Percentiles rank a stretch among this genome's conserved stretches.
phyloP scores from a whole-genome alignment of 1,139 yeast species.

The Lizanozyma gosingica region DNA sequence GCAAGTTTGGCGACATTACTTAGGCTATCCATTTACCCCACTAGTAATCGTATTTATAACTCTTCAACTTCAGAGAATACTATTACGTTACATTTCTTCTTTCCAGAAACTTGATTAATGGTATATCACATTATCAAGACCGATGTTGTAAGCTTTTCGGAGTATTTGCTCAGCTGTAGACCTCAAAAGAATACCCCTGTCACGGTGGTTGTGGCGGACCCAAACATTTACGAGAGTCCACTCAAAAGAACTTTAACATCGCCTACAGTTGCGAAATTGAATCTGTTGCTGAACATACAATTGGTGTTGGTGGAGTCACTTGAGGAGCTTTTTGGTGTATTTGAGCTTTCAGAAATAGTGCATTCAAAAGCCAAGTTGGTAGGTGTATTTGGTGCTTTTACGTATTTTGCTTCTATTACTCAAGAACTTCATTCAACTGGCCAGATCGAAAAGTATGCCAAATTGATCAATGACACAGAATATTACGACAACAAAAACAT shows the following conservation, averaged over 20 bases:
- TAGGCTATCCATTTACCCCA: too few relatives aligned
- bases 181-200: neutral
- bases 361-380: neutral
- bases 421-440: too few relatives aligned
- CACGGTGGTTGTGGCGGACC: neutral
- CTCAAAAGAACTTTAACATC: neutral
- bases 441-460: neutral
- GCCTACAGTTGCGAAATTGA: neutral
- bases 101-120: too few relatives aligned
- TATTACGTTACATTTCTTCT: too few relatives aligned
- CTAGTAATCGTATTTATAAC: too few relatives aligned
- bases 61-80: too few relatives aligned
- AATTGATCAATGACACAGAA: neutral
- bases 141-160: neutral
- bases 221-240: neutral
- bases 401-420: neutral
- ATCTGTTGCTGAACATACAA: neutral
- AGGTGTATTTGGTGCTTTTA: neutral
- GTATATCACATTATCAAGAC: neutral
- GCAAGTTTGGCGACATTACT: too few relatives aligned
- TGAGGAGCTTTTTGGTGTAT: neutral
- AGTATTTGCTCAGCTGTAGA: neutral
- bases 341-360: neutral
- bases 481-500: too few relatives aligned
- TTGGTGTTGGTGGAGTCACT: neutral